Percentiles rank a stretch among this genome's conserved stretches.
Conservation (phyloP, 345 rosid genomes). For the Isatis tinctoria region DNA sequence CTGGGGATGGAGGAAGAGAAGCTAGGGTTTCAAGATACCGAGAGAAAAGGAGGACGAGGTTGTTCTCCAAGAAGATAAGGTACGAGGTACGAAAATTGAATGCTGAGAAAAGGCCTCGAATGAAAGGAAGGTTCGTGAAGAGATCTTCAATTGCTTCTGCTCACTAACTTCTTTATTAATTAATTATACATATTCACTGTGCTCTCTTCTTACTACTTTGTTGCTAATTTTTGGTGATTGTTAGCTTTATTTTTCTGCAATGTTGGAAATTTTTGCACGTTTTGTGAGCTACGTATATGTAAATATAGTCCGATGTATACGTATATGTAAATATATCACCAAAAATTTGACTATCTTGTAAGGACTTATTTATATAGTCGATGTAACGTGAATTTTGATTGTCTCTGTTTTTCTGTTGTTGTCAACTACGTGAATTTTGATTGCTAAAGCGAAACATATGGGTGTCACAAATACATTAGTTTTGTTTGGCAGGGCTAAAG, state of each 20-base stretch:
- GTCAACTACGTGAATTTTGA: not conserved
- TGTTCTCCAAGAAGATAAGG: slow-evolving; percentile 93
- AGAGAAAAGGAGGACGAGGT: slow-evolving; percentile 81
- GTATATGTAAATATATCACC: slow-evolving; percentile 14
- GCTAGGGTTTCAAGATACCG: slow-evolving; percentile 86
- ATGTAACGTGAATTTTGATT: not conserved
- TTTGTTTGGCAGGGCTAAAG: too few species aligned
- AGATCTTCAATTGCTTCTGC: slow-evolving; percentile 40
- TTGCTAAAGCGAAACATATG: not conserved
- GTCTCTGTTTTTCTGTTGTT: not conserved
- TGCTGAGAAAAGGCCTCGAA: slow-evolving; percentile 96
- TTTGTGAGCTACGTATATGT: slow-evolving; percentile 14
- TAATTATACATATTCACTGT: not conserved
- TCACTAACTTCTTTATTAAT: not conserved
- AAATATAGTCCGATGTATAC: too few species aligned
- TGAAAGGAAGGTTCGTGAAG: slow-evolving; percentile 97
- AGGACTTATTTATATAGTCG: not conserved
- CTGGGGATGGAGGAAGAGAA: slow-evolving; percentile 59
- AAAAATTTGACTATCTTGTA: slow-evolving; percentile 5
- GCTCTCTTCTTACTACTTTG: not conserved
- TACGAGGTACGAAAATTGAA: slow-evolving; percentile 90
- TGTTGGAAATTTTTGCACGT: slow-evolving; percentile 9
- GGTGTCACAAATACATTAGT: not conserved
- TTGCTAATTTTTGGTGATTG: slow-evolving; percentile 13
- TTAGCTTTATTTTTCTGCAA: slow-evolving; percentile 11